Evolutionary conservation across 116 monocot genomes (phyloP).

Genomic region (Iris pallida): DNA sequence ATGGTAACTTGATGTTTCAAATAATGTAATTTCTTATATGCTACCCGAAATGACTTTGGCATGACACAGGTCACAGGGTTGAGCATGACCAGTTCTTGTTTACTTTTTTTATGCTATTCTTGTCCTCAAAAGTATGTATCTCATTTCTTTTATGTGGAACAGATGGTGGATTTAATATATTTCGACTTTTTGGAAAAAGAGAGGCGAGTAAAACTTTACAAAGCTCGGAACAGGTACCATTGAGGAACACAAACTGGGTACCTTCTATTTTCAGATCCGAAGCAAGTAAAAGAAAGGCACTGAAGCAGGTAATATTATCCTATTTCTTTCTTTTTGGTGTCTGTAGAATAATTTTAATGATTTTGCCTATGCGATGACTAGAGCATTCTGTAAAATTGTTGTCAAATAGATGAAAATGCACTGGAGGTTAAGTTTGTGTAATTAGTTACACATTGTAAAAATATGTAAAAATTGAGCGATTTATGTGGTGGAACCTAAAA

Average conservation of each 20-base stretch:
- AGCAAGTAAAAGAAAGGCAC: constrained; percentile 12
- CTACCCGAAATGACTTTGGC: background rate
- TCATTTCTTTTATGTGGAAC: constrained; percentile 14
- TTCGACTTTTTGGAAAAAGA: constrained; percentile 31
- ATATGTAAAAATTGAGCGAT: too few species aligned
- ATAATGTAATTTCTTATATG: background rate
- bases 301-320: constrained; percentile 17
- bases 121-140: background rate
- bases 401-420: too few species aligned
- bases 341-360: too few species aligned
- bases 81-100: background rate
- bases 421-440: too few species aligned
- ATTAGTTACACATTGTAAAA: too few species aligned
- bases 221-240: constrained; percentile 14
- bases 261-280: constrained; percentile 23
- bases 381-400: too few species aligned
- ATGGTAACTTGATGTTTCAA: background rate
- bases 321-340: too few species aligned
- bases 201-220: constrained; percentile 19
- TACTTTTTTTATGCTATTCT: background rate
- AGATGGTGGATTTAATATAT: constrained; percentile 48
- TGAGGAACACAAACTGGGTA: constrained; percentile 15
- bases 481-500: too few species aligned
- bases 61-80: too few species aligned
- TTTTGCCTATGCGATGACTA: too few species aligned